Evolutionary conservation across 805 yeast genomes (phyloP).

Genomic region (Candida maesae): DNA sequence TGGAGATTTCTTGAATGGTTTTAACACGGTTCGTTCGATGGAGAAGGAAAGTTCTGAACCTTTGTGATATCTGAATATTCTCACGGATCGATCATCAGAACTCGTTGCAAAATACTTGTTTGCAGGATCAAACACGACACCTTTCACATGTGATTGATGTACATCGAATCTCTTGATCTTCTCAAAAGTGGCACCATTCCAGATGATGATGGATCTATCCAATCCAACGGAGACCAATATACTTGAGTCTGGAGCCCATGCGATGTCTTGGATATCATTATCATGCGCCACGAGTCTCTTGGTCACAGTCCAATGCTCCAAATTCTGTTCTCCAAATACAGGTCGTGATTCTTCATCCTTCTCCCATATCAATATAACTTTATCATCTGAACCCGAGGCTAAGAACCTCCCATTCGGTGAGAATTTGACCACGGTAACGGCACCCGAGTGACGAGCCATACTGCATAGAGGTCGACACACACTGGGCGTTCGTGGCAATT

Average conservation of each 20-base stretch:
- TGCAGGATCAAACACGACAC: constrained; percentile 97
- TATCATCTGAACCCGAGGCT: constrained; percentile 95
- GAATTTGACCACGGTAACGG: constrained; percentile 89
- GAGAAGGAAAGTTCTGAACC: constrained; percentile 77
- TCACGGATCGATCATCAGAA: constrained; percentile 89
- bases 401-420: constrained; percentile 88
- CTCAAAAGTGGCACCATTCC: constrained; percentile 93
- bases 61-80: constrained; percentile 82
- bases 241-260: constrained; percentile 96
- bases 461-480: constrained; percentile 66
- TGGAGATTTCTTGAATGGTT: constrained; percentile 87
- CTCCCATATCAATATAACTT: constrained; percentile 89
- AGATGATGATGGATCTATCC: constrained; percentile 86
- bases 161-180: constrained; percentile 84
- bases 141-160: constrained; percentile 94
- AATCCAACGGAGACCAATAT: constrained; percentile 91
- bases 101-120: constrained; percentile 96
- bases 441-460: constrained; percentile 95
- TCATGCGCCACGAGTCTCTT: constrained; percentile 94
- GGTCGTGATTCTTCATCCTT: constrained; percentile 61
- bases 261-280: constrained; percentile 94
- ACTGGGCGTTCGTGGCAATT: constrained; percentile 27
- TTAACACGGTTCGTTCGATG: constrained; percentile 75
- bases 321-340: constrained; percentile 72
- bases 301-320: constrained; percentile 93